Evolutionary conservation across 169 alveolate species (phyloP).

Genomic region (Perkinsus marinus): DNA sequence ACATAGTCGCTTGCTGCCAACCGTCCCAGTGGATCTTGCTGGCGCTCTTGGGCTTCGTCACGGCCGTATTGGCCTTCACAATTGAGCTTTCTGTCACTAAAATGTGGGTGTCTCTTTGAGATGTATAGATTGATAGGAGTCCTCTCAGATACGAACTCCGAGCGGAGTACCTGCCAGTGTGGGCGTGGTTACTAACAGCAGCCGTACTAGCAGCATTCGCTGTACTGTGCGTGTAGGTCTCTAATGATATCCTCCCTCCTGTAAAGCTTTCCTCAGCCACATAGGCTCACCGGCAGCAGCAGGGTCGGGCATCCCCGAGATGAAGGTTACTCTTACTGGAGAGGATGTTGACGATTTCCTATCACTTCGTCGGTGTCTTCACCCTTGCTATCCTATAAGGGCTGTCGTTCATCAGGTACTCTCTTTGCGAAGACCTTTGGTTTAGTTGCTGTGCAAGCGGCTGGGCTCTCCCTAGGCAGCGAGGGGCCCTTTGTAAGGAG

Average conservation of each 20-base stretch:
- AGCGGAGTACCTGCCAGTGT: not conserved
- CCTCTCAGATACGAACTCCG: not conserved
- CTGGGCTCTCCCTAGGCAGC: conserved; percentile 55
- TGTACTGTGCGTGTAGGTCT: not conserved
- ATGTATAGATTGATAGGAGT: not conserved
- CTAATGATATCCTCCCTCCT: not conserved
- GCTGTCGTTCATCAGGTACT: conserved; percentile 9
- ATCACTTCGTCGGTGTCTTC: conserved; percentile 13
- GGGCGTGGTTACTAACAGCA: not conserved
- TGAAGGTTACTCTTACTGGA: conserved; percentile 58
- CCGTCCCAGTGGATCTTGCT: conserved; percentile 47
- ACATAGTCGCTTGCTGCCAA: not conserved
- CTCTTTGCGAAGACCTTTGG: conserved; percentile 26
- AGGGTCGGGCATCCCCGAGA: conserved; percentile 69
- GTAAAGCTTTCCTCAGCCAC: not conserved
- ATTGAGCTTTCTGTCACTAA: conserved; percentile 7
- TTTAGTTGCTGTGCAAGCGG: conserved; percentile 32
- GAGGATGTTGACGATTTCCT: conserved; percentile 40
- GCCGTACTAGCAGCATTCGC: not conserved
- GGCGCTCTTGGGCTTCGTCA: conserved; percentile 34
- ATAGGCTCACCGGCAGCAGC: not conserved
- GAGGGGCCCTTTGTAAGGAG: conserved; percentile 54
- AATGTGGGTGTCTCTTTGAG: not conserved
- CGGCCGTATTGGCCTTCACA: conserved; percentile 33
- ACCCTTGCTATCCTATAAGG: not conserved